Base-by-base conservation (phyloP, 2,329 filamentous ascomycete genomes). In the Lomentospora prolificans region DNA sequence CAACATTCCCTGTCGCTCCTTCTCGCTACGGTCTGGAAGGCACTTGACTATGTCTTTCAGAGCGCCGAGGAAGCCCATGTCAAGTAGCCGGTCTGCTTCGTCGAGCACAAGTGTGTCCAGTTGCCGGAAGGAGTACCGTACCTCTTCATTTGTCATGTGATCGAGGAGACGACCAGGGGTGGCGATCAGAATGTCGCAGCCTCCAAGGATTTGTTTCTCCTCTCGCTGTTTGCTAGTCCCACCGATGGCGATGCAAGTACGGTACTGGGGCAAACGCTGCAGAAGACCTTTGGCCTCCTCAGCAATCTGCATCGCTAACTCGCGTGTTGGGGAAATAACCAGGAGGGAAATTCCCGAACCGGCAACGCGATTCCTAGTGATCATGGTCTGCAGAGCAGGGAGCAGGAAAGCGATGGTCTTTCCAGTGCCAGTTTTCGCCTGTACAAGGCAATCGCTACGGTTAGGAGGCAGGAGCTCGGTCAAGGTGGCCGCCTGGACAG, bases 381-480 rank as follows among this genome's bases (percentile, higher is more conserved):
- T 74, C 64, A 94, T 85, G 58, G 81, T 87, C 67, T 94, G 87
- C 33, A 95, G 72, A n/a, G 88, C 79, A n/a, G 89, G 90, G 3
- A 94, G 73, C 33, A 95, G 76, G 71, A 95, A 95, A 51, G 86
- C 89, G 56, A 94, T 70, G 0, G 89, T 95, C 72, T 95, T 95
- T 62, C 89, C 89, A 0, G 90, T 95, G 61, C 89, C 89, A 1
- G 89, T 95, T 73, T 87, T 91, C 53, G 89, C 89, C 69, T 94
- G 89, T 5, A 89, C 89, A 58, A 95, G 74, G 57, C 82, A 73
- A 64, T 80, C 78, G 53, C 63, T 66, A 25, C 71, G 68, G 53
- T 68, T 69, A 0, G 71, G 71, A n/a, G 72, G 70, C 9, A 78
- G 70, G 55, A 79, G 71, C 53, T 73, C 69, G 58, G 70, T 65